Percentiles rank a stretch among this genome's conserved stretches.
These are phyloP conservation scores for Arthrobotrys sphaeroides DNA, from an alignment of 2,329 filamentous ascomycete species.

Conservation along the genomic window DNA sequence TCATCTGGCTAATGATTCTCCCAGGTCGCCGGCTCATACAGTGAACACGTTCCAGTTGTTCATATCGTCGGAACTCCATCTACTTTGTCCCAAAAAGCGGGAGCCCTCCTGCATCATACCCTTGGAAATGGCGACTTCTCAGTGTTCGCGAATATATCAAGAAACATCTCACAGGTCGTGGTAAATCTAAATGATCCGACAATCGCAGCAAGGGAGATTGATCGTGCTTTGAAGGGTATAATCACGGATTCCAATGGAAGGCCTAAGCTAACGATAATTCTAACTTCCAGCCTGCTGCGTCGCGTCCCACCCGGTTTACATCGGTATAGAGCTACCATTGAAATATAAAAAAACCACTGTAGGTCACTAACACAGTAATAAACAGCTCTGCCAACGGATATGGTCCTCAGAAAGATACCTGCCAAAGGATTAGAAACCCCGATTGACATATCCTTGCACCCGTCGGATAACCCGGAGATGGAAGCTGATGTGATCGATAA, in stretches of 20 bases:
- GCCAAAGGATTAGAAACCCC: conserved; percentile 75
- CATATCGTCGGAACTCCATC: conserved; percentile 70
- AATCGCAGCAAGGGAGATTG: conserved; percentile 78
- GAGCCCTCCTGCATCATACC: conserved; percentile 72
- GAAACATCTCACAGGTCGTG: conserved; percentile 75
- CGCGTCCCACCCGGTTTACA: conserved; percentile 80
- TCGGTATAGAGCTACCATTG: conserved; percentile 60
- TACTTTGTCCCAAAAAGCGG: conserved; percentile 64
- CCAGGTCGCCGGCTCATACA: conserved; percentile 74
- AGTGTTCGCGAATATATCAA: conserved; percentile 81
- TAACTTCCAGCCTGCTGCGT: conserved; percentile 66
- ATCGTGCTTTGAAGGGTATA: conserved; percentile 77
- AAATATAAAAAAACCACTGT: neutral
- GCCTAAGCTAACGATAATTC: neutral
- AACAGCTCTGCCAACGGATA: conserved; percentile 77
- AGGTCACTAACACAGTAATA: neutral
- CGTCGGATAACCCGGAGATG: conserved; percentile 72
- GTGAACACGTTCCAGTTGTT: conserved; percentile 76
- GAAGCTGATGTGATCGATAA: conserved; percentile 86
- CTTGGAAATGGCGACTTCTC: conserved; percentile 82
- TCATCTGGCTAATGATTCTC: neutral
- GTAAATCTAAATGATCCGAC: conserved; percentile 75
- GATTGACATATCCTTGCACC: conserved; percentile 72
- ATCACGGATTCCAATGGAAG: too few species aligned
- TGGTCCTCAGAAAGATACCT: conserved; percentile 79